Conservation (phyloP, 495 filamentous ascomycete genomes). For the Pyrenula aspistea region DNA sequence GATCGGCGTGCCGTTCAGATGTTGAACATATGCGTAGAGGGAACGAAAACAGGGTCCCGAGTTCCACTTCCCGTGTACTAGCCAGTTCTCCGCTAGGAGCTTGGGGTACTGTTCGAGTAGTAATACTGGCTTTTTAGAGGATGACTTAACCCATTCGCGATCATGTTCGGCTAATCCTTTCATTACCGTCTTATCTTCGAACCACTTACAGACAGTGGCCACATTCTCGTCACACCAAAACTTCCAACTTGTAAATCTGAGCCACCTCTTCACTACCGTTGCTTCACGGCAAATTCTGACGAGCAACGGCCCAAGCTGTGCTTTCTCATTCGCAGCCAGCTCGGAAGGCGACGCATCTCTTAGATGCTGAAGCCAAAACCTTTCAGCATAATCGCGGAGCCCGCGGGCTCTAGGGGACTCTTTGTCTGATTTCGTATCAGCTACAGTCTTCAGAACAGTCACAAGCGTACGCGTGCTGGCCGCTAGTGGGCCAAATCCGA, state of each 20-base stretch:
- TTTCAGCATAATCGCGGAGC: not conserved
- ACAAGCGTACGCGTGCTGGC: constrained; percentile 6
- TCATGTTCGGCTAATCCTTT: not conserved
- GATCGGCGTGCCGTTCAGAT: not conserved
- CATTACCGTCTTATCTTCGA: not conserved
- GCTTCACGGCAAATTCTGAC: not conserved
- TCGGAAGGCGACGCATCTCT: not conserved
- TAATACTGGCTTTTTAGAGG: not conserved
- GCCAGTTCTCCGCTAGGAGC: not conserved
- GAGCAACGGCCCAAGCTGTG: not conserved
- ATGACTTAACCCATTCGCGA: not conserved
- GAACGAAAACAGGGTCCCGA: not conserved
- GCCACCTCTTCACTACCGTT: not conserved
- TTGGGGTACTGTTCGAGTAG: not conserved
- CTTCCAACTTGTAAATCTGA: not conserved
- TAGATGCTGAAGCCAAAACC: not conserved
- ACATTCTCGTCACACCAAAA: not conserved
- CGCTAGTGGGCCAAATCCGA: constrained; percentile 8
- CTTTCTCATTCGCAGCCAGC: not conserved
- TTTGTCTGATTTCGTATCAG: not conserved
- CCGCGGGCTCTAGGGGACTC: not conserved
- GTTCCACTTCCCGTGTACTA: not conserved
- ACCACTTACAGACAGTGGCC: not conserved
- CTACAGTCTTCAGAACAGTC: not conserved
- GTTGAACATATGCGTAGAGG: not conserved